Evolutionary conservation across 2,329 filamentous ascomycete species (phyloP).

Genomic region (Ascochyta viciae-villosae): DNA sequence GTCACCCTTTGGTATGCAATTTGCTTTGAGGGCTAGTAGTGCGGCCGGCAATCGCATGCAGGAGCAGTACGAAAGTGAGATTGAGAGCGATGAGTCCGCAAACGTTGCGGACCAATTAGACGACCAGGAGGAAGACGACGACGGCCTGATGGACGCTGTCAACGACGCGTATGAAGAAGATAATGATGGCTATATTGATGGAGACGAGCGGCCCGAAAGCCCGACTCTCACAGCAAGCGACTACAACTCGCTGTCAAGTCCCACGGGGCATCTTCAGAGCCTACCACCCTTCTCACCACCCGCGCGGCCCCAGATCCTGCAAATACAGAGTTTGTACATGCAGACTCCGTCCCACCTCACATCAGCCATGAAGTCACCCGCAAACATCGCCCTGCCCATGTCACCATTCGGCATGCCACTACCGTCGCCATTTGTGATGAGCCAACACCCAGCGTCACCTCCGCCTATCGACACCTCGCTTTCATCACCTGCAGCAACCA

Average conservation of each 20-base stretch:
- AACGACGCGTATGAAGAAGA: constrained; percentile 36
- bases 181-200: constrained; percentile 19
- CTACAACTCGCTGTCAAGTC: constrained; percentile 39
- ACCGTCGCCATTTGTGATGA: constrained; percentile 32
- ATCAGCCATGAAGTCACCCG: constrained; percentile 25
- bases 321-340: constrained; percentile 30
- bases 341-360: constrained; percentile 17
- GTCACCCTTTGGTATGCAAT: constrained; percentile 49
- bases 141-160: constrained; percentile 36
- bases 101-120: constrained; percentile 26
- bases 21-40: constrained; percentile 37
- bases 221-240: constrained; percentile 43
- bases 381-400: constrained; percentile 29
- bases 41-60: constrained; percentile 40
- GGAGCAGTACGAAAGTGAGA: constrained; percentile 31
- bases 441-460: constrained; percentile 25
- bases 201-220: constrained; percentile 35
- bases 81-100: constrained; percentile 37
- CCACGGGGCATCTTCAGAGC: constrained; percentile 17
- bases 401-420: constrained; percentile 35
- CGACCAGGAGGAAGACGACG: constrained; percentile 30
- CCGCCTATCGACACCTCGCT: constrained; percentile 35
- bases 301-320: constrained; percentile 27
- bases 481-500: constrained; percentile 34
- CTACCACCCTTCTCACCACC: constrained; percentile 17